Conservation (phyloP, 192 early-diverging fungal genomes). For the Coemansia sp. region DNA sequence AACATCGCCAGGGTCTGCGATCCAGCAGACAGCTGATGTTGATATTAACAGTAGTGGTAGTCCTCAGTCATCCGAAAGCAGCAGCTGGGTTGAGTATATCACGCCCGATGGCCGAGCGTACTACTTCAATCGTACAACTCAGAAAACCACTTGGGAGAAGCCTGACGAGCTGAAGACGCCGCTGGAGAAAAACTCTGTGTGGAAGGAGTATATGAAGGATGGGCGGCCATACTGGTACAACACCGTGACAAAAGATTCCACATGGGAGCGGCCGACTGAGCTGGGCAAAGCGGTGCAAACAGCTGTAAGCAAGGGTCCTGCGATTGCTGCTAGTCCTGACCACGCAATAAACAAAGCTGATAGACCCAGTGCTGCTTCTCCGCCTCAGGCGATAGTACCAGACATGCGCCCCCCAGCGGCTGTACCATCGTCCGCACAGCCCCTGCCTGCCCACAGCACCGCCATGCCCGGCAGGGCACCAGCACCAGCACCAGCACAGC, state of each 20-base stretch:
- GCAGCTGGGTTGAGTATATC: conserved; percentile 71
- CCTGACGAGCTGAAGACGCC: conserved; percentile 86
- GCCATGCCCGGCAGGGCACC: neutral
- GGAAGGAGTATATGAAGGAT: conserved; percentile 86
- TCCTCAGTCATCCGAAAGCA: neutral
- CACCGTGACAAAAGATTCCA: conserved; percentile 70
- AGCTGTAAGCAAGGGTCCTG: neutral
- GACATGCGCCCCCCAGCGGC: neutral
- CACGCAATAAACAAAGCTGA: neutral
- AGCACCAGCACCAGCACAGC: neutral
- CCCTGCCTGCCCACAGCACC: neutral
- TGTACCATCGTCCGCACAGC: neutral
- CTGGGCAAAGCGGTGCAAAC: conserved; percentile 9
- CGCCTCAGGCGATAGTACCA: neutral
- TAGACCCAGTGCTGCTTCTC: neutral
- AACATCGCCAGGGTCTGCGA: neutral
- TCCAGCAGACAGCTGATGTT: neutral
- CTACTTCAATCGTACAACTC: conserved; percentile 79
- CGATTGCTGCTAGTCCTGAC: neutral
- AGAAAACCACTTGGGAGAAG: conserved; percentile 89
- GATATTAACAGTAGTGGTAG: neutral
- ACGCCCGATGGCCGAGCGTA: conserved; percentile 83
- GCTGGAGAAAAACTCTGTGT: conserved; percentile 63
- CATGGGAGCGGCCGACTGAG: conserved; percentile 84
- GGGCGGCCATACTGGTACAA: conserved; percentile 88